phyloP scores from a whole-genome alignment of 306 rosid species.

The Crotalaria pallida region DNA sequence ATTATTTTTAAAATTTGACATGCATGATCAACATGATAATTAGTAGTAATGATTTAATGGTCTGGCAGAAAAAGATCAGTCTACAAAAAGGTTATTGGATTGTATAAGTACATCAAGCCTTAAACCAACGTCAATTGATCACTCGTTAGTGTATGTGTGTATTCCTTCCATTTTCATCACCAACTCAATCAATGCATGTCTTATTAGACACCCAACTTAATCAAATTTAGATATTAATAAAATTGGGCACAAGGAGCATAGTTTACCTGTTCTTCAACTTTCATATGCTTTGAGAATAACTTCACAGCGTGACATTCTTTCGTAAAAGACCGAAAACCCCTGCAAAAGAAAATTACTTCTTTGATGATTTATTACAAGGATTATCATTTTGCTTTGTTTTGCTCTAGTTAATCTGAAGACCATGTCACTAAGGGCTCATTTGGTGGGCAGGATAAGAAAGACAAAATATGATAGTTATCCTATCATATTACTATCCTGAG shows the following conservation, averaged over 20 bases:
- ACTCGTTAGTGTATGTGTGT: neutral
- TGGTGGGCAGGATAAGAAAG: too few relatives aligned
- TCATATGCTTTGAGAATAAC: conserved; percentile 90
- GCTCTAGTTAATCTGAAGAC: neutral
- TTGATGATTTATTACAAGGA: neutral
- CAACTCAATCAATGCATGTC: neutral
- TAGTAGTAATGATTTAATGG: neutral
- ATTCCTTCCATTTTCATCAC: neutral
- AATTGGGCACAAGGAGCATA: neutral
- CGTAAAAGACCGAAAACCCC: conserved; percentile 69
- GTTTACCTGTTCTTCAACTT: conserved; percentile 72
- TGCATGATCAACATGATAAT: neutral
- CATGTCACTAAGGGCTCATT: too few relatives aligned
- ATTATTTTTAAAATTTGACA: neutral
- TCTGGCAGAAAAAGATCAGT: neutral
- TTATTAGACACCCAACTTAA: neutral
- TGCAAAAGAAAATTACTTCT: conserved; percentile 13
- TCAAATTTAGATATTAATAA: neutral
- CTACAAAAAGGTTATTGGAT: neutral
- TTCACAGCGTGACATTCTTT: conserved; percentile 64
- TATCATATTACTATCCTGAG: too few relatives aligned
- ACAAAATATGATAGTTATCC: too few relatives aligned
- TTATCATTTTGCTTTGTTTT: neutral
- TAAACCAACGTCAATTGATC: neutral
- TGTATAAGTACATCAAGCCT: neutral